Conservation (phyloP, 2,329 filamentous ascomycete species). For the Claviceps spartinae region DNA sequence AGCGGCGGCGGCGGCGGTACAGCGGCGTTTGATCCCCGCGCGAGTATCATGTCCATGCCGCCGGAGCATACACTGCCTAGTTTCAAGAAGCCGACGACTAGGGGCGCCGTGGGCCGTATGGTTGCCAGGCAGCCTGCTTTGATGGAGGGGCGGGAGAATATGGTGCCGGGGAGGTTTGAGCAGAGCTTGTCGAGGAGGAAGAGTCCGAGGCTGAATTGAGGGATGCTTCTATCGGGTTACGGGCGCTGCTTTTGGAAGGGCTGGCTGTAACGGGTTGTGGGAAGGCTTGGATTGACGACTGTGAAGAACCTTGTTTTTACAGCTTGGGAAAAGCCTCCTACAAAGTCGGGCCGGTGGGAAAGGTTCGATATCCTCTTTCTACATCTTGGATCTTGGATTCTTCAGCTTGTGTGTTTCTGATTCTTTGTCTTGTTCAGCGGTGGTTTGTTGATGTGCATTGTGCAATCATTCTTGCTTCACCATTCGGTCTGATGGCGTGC, state of each 20-base stretch:
- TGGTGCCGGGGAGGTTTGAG: conserved; percentile 30
- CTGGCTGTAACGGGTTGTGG: too few relatives aligned
- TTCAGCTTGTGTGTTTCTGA: background rate
- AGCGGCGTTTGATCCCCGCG: conserved; percentile 27
- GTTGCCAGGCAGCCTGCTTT: conserved; percentile 16
- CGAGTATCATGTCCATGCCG: conserved; percentile 27
- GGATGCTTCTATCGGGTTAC: background rate
- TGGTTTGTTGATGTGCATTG: background rate
- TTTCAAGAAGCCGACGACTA: conserved; percentile 28
- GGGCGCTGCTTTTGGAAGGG: too few relatives aligned
- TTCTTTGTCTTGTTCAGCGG: background rate
- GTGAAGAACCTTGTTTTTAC: too few relatives aligned
- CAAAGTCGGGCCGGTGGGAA: too few relatives aligned
- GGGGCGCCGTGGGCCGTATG: conserved; percentile 18
- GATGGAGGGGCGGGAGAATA: conserved; percentile 38
- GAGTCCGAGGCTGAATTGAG: conserved; percentile 35
- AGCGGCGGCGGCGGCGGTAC: conserved; percentile 8
- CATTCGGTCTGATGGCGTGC: background rate
- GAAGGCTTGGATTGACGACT: too few relatives aligned
- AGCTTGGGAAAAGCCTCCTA: too few relatives aligned
- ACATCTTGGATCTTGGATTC: background rate
- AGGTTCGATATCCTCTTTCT: background rate
- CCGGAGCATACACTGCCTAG: conserved; percentile 31
- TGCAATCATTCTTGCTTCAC: background rate
- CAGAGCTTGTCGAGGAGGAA: conserved; percentile 37